Conservation (phyloP, 768 basidiomycete genomes). For the Boletus vermiculosoides region DNA sequence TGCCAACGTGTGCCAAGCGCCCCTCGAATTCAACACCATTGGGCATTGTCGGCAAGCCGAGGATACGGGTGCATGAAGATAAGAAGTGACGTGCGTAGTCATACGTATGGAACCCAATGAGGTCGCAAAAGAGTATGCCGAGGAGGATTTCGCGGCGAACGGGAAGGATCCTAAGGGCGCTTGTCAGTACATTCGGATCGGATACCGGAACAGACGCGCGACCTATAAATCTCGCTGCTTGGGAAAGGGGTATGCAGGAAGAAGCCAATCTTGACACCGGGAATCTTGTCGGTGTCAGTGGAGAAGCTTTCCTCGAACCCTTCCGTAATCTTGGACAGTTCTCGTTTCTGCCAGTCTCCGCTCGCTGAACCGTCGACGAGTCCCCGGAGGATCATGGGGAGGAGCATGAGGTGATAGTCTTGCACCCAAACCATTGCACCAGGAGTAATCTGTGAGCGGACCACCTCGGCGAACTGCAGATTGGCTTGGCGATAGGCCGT, state of each 20-base stretch:
- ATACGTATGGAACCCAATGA: constrained; percentile 99
- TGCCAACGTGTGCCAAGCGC: constrained; percentile 93
- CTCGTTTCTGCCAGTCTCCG: constrained; percentile 56
- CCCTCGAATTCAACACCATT: constrained; percentile 98
- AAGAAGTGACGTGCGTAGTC: constrained; percentile 99
- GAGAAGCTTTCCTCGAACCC: constrained; percentile 54
- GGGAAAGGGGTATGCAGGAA: constrained; percentile 99
- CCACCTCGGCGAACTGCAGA: constrained; percentile 88
- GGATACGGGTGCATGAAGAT: constrained; percentile 95
- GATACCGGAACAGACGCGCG: constrained; percentile 29
- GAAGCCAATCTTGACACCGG: constrained; percentile 92
- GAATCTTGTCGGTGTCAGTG: constrained; percentile 40
- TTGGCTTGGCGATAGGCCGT: constrained; percentile 97
- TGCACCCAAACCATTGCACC: constrained; percentile 99
- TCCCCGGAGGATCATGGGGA: constrained; percentile 91
- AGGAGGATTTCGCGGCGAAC: constrained; percentile 97
- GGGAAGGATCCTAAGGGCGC: constrained; percentile 74
- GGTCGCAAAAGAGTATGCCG: constrained; percentile 91
- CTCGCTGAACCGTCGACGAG: constrained; percentile 71
- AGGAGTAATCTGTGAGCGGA: constrained; percentile 72
- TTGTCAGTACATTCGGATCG: constrained; percentile 7
- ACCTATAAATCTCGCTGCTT: constrained; percentile 96
- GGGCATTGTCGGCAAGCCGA: constrained; percentile 94
- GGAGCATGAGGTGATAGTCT: constrained; percentile 96
- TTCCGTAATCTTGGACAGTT: constrained; percentile 69